Evolutionary conservation across 169 alveolate species (phyloP).

Genomic region (Cryptosporidium sp.): DNA sequence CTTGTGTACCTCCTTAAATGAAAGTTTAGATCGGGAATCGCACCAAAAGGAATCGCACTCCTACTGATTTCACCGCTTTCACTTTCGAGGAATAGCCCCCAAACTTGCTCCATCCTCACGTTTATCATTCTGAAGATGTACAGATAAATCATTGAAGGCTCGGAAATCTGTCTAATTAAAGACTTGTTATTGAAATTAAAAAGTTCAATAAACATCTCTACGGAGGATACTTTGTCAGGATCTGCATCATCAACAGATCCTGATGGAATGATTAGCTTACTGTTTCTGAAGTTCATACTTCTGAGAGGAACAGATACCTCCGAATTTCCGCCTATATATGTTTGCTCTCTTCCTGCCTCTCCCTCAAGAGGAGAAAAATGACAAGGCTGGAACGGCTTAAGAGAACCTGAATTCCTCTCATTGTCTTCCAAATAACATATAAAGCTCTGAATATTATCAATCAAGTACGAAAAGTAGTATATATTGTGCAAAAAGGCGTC

Average conservation of each 20-base stretch:
- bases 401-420: not conserved
- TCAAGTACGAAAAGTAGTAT: constrained; percentile 31
- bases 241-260: constrained; percentile 5
- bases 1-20: constrained; percentile 41
- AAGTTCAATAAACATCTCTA: constrained; percentile 16
- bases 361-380: not conserved
- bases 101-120: not conserved
- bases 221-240: not conserved
- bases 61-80: not conserved
- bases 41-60: not conserved
- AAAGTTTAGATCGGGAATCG: constrained; percentile 30
- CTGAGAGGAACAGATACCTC: constrained; percentile 9
- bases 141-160: not conserved
- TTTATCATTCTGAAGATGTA: constrained; percentile 14
- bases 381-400: not conserved
- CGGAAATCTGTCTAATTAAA: not conserved
- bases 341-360: not conserved
- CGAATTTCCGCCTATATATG: not conserved
- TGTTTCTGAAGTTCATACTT: constrained; percentile 3
- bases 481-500: constrained; percentile 53
- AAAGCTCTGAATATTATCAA: constrained; percentile 25
- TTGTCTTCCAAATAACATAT: not conserved
- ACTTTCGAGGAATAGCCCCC: not conserved
- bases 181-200: constrained; percentile 47
- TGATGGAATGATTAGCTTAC: constrained; percentile 43